A percentile compares a stretch with the other conserved stretches of the same genome.
Evolutionary conservation across 257 asterid species (phyloP).

Genomic region (Salvia hispanica): DNA sequence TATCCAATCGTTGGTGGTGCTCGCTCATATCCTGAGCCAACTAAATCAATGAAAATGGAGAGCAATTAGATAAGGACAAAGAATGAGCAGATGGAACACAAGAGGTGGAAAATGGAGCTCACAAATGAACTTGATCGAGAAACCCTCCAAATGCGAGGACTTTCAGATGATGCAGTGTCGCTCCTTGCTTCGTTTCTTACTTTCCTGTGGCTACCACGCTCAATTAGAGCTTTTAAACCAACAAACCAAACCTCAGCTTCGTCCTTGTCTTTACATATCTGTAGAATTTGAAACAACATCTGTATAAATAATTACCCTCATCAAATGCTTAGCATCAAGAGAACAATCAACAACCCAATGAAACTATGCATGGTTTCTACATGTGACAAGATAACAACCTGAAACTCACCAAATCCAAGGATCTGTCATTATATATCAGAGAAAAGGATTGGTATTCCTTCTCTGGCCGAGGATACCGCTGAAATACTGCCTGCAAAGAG

Average conservation of each 20-base stretch:
- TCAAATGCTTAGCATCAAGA: conserved; percentile 12
- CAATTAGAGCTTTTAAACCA: conserved; percentile 77
- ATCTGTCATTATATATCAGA: conserved; percentile 71
- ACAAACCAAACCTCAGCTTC: conserved; percentile 95
- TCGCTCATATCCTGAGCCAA: conserved; percentile 61
- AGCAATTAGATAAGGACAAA: conserved; percentile 24
- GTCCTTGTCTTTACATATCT: conserved; percentile 96
- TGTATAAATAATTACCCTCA: conserved; percentile 4
- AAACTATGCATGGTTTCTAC: conserved; percentile 31
- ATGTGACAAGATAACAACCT: conserved; percentile 25
- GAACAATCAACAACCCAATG: conserved; percentile 48
- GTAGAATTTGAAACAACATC: conserved; percentile 26
- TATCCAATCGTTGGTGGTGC: conserved; percentile 43
- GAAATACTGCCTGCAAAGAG: conserved; percentile 68
- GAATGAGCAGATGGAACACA: not conserved
- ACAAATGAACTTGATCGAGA: conserved; percentile 52
- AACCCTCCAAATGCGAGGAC: conserved; percentile 49
- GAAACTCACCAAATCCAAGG: conserved; percentile 88
- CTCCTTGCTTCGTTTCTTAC: conserved; percentile 49
- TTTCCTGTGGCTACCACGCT: conserved; percentile 54
- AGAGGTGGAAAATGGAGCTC: conserved; percentile 33
- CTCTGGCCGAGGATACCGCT: conserved; percentile 92
- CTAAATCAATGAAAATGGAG: conserved; percentile 23
- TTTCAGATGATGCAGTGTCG: conserved; percentile 48
- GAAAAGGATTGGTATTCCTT: conserved; percentile 97